Evolutionary conservation across 2,329 filamentous ascomycete species (phyloP).

Genomic region (Aspergillus sp.): DNA sequence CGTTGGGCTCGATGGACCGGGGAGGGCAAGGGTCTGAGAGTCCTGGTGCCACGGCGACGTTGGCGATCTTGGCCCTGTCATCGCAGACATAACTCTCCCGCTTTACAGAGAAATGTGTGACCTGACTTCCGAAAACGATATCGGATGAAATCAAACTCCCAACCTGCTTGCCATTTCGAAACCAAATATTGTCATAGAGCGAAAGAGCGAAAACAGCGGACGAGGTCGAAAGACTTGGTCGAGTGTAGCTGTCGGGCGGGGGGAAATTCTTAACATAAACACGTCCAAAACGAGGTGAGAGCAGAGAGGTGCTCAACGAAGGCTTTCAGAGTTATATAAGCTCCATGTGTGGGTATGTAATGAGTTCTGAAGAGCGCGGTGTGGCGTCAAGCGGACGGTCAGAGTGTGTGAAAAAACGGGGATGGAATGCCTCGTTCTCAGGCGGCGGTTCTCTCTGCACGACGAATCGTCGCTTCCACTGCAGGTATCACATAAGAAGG

Average conservation of each 20-base stretch:
- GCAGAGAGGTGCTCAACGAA: not conserved
- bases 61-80: conserved; percentile 40
- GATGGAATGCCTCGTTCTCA: conserved; percentile 13
- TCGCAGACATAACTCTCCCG: conserved; percentile 31
- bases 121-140: conserved; percentile 13
- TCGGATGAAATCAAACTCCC: conserved; percentile 16
- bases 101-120: conserved; percentile 3
- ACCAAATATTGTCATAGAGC: conserved; percentile 1
- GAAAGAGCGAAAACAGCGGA: not conserved
- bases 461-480: conserved; percentile 11
- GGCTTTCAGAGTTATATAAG: conserved; percentile 5
- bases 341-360: not conserved
- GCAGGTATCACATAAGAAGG: conserved; percentile 17
- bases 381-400: conserved; percentile 12
- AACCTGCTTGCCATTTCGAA: conserved; percentile 25
- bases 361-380: conserved; percentile 3
- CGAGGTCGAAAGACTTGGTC: not conserved
- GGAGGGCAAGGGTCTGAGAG: conserved; percentile 26
- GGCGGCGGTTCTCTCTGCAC: conserved; percentile 11
- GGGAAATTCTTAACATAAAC: not conserved
- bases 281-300: not conserved
- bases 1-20: conserved; percentile 24
- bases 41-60: conserved; percentile 39
- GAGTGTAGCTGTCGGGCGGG: not conserved
- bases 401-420: conserved; percentile 5